Evolutionary conservation across 73 alveolate species (phyloP), one percentile per base, ranked within the genome.

Genomic region (Effrenium voratum): DNA sequence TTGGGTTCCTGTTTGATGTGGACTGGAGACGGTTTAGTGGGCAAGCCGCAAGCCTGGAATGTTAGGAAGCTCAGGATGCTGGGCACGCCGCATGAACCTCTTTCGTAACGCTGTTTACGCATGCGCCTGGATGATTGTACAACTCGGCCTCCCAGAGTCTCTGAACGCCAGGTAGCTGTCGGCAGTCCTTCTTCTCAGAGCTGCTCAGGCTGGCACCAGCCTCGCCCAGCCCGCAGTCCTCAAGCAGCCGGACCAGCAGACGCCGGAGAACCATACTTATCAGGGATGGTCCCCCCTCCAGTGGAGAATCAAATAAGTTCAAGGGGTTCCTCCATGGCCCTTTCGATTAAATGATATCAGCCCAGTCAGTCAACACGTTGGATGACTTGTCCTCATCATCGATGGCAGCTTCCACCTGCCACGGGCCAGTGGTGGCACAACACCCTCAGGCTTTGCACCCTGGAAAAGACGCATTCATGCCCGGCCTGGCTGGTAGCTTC

Each of bases 191-290:
- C 49, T 50, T 46, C 68, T 86, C 94, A 22, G 26, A 10, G 2
- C 34, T 59, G 83, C 70, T 86, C 6, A 86, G 94, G 49, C 70
- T 83, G 5, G 50, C 93, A 2, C 60, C 80, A 10, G 82, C 94
- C 50, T 10, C 57, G 22, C 36, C 94, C 72, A 86, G 70, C 68
- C 94, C 94, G 59, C 94, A 86, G 94, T 85, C 93, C 93, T 85
- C 16, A 75, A 38, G 5, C 16, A 6, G 26, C 12, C 59, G 30
- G 40, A 10, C 34, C 40, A 24, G 22, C 13, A 10, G 36, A 6
- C 28, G 77, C 8, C 12, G 26, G 44, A 68, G 43, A 26, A n/a
- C 19, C 34, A 75, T 12, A 36, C 36, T 4, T 2, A 10, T 26
- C 73, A 0, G 73, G 24, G n/a, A 28, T 47, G n/a, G 92, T 5